Conservation (phyloP, 1,284 basidiomycete genomes). For the Microbotryomycetes sp. region DNA sequence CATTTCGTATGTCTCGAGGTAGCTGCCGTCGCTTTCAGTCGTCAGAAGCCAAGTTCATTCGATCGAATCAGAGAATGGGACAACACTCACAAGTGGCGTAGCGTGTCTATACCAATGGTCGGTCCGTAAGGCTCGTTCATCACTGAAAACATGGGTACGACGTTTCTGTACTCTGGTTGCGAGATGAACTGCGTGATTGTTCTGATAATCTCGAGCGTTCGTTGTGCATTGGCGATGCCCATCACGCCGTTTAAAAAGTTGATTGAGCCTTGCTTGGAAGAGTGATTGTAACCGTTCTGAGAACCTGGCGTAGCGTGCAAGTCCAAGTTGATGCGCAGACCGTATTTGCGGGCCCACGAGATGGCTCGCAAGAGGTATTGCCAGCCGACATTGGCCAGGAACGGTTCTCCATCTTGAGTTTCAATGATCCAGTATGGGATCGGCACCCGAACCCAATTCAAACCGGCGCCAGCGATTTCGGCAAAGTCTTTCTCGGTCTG, state of each 20-base stretch:
- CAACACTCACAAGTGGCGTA: conserved; percentile 18
- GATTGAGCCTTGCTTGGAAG: conserved; percentile 44
- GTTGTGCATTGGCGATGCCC: conserved; percentile 46
- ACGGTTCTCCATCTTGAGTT: conserved; percentile 67
- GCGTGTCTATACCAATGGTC: conserved; percentile 18
- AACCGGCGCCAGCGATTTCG: conserved; percentile 75
- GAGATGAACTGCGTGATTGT: conserved; percentile 33
- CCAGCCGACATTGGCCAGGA: conserved; percentile 65
- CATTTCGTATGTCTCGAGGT: conserved; percentile 31
- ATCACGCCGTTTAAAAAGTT: conserved; percentile 63
- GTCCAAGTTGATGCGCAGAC: conserved; percentile 73
- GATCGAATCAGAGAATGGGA: no score
- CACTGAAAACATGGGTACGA: conserved; percentile 36
- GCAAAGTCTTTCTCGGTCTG: conserved; percentile 77
- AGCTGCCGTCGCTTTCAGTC: conserved; percentile 11
- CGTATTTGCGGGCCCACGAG: conserved; percentile 80
- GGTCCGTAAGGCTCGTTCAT: conserved; percentile 32
- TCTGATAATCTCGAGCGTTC: conserved; percentile 37
- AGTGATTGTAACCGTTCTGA: conserved; percentile 55
- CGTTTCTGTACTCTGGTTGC: conserved; percentile 35
- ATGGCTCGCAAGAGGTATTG: conserved; percentile 45
- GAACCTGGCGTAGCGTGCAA: conserved; percentile 68
- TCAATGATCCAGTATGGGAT: conserved; percentile 82
- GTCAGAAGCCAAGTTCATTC: neutral
- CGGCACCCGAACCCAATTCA: conserved; percentile 64